Percentiles rank a stretch among this genome's conserved stretches.
Conservation (phyloP, 352 stramenopile genomes). For the Halophytophthora batemanensis region DNA sequence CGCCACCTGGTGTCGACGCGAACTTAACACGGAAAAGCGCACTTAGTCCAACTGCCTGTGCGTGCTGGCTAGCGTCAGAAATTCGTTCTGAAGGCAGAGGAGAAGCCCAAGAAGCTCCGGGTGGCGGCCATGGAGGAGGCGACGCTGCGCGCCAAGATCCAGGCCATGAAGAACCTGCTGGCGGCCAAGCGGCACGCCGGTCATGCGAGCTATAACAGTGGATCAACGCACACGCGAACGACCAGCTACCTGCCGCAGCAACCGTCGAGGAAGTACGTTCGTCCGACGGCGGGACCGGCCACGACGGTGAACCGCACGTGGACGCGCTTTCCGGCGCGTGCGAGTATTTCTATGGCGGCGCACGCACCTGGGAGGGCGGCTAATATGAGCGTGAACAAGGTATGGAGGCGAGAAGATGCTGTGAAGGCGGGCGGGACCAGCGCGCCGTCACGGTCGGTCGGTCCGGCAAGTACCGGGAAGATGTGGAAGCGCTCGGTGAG, state of each 20-base stretch:
- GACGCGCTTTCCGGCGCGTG: slow-evolving; percentile 22
- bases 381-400: slow-evolving; percentile 44
- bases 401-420: slow-evolving; percentile 41
- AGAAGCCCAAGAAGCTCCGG: slow-evolving; percentile 9
- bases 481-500: slow-evolving; percentile 34
- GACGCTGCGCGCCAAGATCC: slow-evolving; percentile 75
- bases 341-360: not conserved
- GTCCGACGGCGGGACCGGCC: slow-evolving; percentile 5
- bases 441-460: not conserved
- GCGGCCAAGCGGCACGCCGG: slow-evolving; percentile 33
- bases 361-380: not conserved
- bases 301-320: slow-evolving; percentile 37
- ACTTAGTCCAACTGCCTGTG: not conserved
- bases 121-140: slow-evolving; percentile 60
- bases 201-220: slow-evolving; percentile 2
- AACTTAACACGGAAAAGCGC: too few species aligned
- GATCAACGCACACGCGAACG: not conserved
- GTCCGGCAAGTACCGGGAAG: not conserved
- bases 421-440: not conserved
- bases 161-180: slow-evolving; percentile 79
- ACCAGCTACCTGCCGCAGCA: not conserved
- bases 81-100: not conserved
- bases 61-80: not conserved
- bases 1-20: too few species aligned
- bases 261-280: slow-evolving; percentile 9